Percentiles rank a stretch among this genome's conserved stretches.
Evolutionary conservation across 176 grass and related monocot genomes (phyloP).

Genomic region (Oryza coarctata): DNA sequence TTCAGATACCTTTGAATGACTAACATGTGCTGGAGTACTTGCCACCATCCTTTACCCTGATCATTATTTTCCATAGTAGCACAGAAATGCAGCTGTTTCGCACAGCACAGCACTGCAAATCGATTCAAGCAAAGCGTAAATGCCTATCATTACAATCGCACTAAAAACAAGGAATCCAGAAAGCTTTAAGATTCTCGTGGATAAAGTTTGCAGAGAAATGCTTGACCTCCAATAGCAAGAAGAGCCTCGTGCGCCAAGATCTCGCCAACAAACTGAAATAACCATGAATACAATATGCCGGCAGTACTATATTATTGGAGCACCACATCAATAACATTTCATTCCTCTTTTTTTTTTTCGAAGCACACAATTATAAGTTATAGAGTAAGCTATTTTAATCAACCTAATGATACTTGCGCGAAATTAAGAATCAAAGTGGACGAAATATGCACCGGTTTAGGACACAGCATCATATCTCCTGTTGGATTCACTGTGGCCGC

Average conservation of each 20-base stretch:
- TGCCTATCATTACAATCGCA: conserved; percentile 4
- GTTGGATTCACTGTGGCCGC: not conserved
- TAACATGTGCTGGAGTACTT: not conserved
- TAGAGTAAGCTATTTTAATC: conserved; percentile 20
- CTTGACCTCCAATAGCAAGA: conserved; percentile 24
- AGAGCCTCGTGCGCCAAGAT: conserved; percentile 4
- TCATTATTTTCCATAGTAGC: conserved; percentile 10
- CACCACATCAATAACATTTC: not conserved
- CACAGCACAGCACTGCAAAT: not conserved
- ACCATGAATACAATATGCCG: not conserved
- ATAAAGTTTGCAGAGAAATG: conserved; percentile 20
- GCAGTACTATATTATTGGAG: not conserved
- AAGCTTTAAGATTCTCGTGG: not conserved
- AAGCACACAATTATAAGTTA: not conserved
- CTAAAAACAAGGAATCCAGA: not conserved
- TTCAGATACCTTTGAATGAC: not conserved
- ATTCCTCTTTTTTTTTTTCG: conserved; percentile 19
- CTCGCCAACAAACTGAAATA: not conserved
- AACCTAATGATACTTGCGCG: conserved; percentile 1
- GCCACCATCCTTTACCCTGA: conserved; percentile 1
- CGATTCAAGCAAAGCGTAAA: not conserved
- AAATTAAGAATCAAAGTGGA: conserved; percentile 33
- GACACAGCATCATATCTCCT: conserved; percentile 10
- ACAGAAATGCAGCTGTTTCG: conserved; percentile 1
- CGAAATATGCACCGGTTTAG: conserved; percentile 8